These are phyloP conservation scores for Tricholoma matsutake DNA, from an alignment of 768 basidiomycete genomes.

Conservation along the genomic window DNA sequence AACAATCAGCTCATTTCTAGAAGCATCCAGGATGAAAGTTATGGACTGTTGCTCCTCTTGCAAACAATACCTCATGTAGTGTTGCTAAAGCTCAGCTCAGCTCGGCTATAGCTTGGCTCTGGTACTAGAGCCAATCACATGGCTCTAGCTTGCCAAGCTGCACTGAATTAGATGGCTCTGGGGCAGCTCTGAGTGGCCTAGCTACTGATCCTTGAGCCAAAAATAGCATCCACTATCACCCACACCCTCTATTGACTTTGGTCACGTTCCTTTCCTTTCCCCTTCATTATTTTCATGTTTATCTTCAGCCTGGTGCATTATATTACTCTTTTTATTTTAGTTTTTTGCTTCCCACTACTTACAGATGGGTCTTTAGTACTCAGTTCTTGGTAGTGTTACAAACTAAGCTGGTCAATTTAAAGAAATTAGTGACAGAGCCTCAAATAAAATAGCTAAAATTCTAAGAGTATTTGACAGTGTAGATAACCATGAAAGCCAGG, in stretches of 20 bases:
- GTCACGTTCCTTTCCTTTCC: neutral
- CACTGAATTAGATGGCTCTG: too few species aligned
- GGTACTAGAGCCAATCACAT: too few species aligned
- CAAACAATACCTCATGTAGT: too few species aligned
- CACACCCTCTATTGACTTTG: neutral
- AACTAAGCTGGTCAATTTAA: neutral
- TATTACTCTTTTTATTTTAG: neutral
- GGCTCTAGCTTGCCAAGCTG: too few species aligned
- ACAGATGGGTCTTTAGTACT: neutral
- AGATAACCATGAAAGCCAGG: neutral
- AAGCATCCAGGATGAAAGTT: too few species aligned
- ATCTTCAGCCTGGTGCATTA: neutral
- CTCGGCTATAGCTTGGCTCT: too few species aligned
- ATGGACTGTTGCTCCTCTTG: too few species aligned
- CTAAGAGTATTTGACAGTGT: neutral
- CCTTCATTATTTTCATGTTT: neutral
- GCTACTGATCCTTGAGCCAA: neutral
- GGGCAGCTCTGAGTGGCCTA: neutral
- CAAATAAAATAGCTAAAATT: neutral
- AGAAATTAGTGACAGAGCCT: neutral
- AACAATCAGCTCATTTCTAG: slow-evolving; percentile 66
- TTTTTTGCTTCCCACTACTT: neutral
- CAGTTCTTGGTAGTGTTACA: neutral
- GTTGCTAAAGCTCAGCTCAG: too few species aligned
- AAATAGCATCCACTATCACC: neutral